A percentile compares a stretch with the other conserved stretches of the same genome.
phyloP scores from a whole-genome alignment of 225 moss, liverwort and hornwort species.

The Neckera pumila region DNA sequence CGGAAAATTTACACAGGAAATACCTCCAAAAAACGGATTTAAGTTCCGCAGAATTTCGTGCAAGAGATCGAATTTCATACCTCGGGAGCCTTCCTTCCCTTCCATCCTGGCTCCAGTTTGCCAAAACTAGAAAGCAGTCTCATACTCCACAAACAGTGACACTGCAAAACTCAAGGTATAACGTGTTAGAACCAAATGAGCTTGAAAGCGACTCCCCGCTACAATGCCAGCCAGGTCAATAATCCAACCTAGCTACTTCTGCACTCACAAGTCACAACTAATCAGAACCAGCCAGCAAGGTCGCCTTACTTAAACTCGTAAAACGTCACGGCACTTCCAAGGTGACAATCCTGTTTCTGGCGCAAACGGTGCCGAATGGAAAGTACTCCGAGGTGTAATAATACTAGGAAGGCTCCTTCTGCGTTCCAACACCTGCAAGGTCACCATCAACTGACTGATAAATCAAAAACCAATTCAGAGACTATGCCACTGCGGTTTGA shows the following conservation, averaged over 20 bases:
- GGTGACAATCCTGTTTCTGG: neutral
- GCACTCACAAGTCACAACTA: neutral
- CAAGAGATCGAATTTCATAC: neutral
- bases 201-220: neutral
- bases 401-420: neutral
- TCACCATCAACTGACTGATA: neutral
- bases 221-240: neutral
- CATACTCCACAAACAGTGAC: neutral
- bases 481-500: neutral
- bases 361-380: neutral
- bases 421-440: neutral
- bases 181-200: neutral
- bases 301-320: neutral
- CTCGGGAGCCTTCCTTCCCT: neutral
- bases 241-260: neutral
- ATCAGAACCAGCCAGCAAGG: neutral
- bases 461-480: neutral
- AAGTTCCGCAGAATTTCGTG: neutral
- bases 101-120: neutral
- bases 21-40: neutral
- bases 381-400: neutral
- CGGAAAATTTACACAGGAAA: neutral
- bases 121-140: slow-evolving; percentile 2
- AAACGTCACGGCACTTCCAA: neutral
- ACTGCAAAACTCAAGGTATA: slow-evolving; percentile 3